Evolutionary conservation across 2,329 filamentous ascomycete species (phyloP), one percentile per base, ranked within the genome.

Genomic region (Clonostachys rhizophaga): DNA sequence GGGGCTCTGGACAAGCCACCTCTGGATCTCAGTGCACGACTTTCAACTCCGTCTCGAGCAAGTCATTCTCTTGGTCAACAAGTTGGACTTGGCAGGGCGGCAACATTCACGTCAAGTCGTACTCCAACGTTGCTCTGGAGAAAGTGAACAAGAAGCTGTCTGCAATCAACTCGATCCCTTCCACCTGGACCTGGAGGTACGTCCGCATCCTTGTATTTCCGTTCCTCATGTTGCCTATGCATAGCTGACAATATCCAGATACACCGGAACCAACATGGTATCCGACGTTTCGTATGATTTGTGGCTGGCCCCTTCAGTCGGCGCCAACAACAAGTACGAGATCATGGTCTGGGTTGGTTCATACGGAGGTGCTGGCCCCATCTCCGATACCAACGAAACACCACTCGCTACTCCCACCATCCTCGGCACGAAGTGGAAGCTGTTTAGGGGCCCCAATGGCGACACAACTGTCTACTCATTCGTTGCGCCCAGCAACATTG

Each of bases 251-350:
- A 10, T 30, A 30, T 34, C 18, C 9, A 60, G 55, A 48, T 63
- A 63, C 53, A 49, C 55, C 24, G 59, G 61, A 43, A 49, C 37
- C 30, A 47, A 49, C 41, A 24, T 64, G 43, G 65, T 79, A 34
- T 77, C 78, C 46, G 73, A 85, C 55, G 81, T 86, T 13, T 69
- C 79, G 13, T 85, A 82, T 56, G 80, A 84, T 58, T 61, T 84
- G 44, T 85, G 84, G 65, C 80, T 79, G n/a, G 66, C 68, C 7
- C 61, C 62, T 57, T 62, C 33, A 68, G 74, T 40, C 52, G 52
- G 16, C 50, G 58, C 20, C 59, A 60, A 40, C 49, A 45, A 35
- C 2, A 63, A 64, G 34, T 84, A 79, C 57, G 83, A 86, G 63
- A 68, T 86, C 55, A 86, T 86, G 82, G 72, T 86, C 53, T 86